These are phyloP conservation scores for Tolypocladium album DNA, from an alignment of 2,329 filamentous ascomycete genomes.

Conservation along the genomic window DNA sequence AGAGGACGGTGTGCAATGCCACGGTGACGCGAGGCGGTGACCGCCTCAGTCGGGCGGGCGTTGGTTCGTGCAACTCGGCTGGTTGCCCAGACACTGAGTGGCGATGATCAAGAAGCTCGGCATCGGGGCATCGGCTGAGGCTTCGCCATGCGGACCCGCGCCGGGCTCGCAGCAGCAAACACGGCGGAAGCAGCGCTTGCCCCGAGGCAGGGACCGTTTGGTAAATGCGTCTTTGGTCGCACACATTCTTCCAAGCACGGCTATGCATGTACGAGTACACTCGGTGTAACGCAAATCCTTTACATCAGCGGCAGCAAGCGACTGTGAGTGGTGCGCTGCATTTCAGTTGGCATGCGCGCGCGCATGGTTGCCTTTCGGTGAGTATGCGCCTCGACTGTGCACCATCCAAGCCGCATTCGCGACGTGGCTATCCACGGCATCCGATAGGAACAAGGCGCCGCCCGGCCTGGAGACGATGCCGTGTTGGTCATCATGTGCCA, in stretches of 20 bases:
- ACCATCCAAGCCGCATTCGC: not conserved
- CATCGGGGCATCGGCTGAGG: not conserved
- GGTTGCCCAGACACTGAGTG: not conserved
- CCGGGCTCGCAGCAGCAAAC: not conserved
- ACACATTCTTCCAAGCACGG: not conserved
- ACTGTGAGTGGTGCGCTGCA: not conserved
- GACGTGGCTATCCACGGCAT: not conserved
- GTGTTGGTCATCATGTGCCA: not conserved
- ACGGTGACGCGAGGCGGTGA: slow-evolving; percentile 3
- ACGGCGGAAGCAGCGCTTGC: not conserved
- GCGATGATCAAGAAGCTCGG: not conserved
- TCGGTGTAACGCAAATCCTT: not conserved
- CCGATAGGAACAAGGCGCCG: slow-evolving; percentile 1
- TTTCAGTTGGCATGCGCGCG: not conserved
- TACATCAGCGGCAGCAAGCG: not conserved
- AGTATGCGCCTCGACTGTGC: slow-evolving; percentile 1
- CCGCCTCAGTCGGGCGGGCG: slow-evolving; percentile 1
- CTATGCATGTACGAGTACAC: not conserved
- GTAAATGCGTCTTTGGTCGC: not conserved
- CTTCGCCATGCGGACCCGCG: not conserved
- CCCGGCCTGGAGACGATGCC: not conserved
- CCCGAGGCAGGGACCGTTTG: too few relatives aligned
- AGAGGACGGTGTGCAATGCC: not conserved
- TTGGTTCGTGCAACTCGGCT: not conserved
- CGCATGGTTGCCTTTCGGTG: not conserved